A percentile compares a stretch with the other conserved stretches of the same genome.
phyloP scores from a whole-genome alignment of 225 moss, liverwort and hornwort genomes.

The Pseudoscleropodium purum region DNA sequence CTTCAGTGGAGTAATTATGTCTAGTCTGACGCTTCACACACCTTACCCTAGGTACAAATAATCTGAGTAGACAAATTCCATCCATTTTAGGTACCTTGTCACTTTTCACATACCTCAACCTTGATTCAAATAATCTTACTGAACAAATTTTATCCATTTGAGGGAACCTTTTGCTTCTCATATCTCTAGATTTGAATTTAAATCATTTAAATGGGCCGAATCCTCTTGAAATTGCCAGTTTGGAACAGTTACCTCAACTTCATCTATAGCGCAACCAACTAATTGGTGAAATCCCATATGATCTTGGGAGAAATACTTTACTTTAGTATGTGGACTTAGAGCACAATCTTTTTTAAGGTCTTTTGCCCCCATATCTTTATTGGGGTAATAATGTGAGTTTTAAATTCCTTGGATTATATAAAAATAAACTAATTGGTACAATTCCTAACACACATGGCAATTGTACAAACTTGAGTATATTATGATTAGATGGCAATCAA shows the following conservation, averaged over 20 bases:
- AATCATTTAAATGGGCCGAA: neutral
- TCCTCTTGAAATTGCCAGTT: neutral
- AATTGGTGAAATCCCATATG: neutral
- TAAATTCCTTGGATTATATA: neutral
- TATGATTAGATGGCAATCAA: neutral
- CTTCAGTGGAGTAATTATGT: neutral
- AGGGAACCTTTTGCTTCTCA: accelerated
- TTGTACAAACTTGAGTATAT: neutral
- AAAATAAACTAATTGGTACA: neutral
- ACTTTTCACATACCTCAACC: neutral
- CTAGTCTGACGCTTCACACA: too few species aligned
- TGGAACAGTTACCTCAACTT: accelerated
- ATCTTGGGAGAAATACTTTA: neutral
- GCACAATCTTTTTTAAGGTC: neutral
- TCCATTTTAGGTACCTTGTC: accelerated
- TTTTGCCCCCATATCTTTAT: neutral
- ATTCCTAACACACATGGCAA: neutral
- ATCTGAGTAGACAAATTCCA: neutral
- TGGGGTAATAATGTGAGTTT: neutral
- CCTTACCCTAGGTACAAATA: too few species aligned
- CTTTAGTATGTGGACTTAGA: neutral
- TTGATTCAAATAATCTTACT: neutral
- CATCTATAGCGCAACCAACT: accelerated
- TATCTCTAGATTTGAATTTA: accelerated
- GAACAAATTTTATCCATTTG: neutral